Conservation (phyloP, 1,139 yeast species). For the Yamadazyma atlantica region DNA sequence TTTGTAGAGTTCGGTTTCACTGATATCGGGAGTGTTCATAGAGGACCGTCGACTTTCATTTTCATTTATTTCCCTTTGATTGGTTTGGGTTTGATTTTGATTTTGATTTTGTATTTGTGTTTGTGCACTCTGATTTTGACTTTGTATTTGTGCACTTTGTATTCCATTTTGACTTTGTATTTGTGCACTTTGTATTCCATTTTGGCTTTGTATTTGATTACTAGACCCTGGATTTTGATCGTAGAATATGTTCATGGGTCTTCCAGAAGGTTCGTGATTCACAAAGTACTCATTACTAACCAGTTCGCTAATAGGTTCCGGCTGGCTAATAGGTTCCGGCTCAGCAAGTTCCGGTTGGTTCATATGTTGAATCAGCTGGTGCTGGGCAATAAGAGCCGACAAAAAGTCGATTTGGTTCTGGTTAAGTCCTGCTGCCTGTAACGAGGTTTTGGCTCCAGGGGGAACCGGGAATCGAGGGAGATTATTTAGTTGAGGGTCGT, state of each 20-base stretch:
- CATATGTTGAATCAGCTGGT: slow-evolving; percentile 37
- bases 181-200: slow-evolving; percentile 10
- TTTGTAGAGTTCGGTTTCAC: slow-evolving; percentile 31
- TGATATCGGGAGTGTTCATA: background rate
- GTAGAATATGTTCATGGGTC: slow-evolving; percentile 1
- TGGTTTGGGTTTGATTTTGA: background rate
- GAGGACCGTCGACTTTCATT: too few species aligned
- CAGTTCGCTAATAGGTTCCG: too few species aligned
- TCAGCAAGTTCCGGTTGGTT: too few species aligned
- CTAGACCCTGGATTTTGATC: slow-evolving; percentile 15
- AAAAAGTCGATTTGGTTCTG: slow-evolving; percentile 70
- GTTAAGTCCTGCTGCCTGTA: slow-evolving; percentile 63
- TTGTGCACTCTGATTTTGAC: slow-evolving; percentile 19
- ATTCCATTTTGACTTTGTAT: background rate
- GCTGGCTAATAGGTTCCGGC: background rate
- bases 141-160: too few species aligned
- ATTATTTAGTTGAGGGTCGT: slow-evolving; percentile 11
- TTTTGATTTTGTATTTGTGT: background rate
- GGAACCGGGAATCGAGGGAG: slow-evolving; percentile 70
- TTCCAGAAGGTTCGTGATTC: too few species aligned
- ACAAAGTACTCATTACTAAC: too few species aligned
- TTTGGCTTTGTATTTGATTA: background rate
- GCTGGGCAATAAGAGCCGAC: slow-evolving; percentile 71
- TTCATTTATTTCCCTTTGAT: too few species aligned
- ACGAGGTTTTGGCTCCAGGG: slow-evolving; percentile 63